phyloP scores from a whole-genome alignment of 1,139 yeast species.

The Meyerozyma smithsonii region DNA sequence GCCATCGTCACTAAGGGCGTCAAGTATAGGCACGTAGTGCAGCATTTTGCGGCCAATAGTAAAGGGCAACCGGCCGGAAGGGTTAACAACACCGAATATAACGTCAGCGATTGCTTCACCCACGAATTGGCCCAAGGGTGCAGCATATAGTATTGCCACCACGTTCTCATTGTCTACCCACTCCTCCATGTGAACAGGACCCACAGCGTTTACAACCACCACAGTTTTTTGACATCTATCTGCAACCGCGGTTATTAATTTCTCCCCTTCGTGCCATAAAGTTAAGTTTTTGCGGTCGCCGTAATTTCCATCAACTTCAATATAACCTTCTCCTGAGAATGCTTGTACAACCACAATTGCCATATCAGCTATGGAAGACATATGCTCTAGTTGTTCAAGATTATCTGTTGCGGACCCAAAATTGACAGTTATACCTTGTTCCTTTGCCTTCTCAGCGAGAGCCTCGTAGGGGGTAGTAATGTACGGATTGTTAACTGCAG shows the following conservation, averaged over 20 bases:
- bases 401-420: slow-evolving; percentile 41
- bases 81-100: slow-evolving; percentile 54
- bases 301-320: slow-evolving; percentile 52
- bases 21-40: slow-evolving; percentile 50
- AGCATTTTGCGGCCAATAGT: slow-evolving; percentile 54
- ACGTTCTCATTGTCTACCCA: slow-evolving; percentile 58
- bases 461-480: slow-evolving; percentile 54
- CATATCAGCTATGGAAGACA: slow-evolving; percentile 48
- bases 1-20: slow-evolving; percentile 31
- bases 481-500: slow-evolving; percentile 48
- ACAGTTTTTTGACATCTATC: slow-evolving; percentile 48
- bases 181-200: slow-evolving; percentile 54
- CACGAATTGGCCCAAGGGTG: slow-evolving; percentile 55
- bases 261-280: slow-evolving; percentile 60
- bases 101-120: slow-evolving; percentile 41
- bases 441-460: slow-evolving; percentile 39
- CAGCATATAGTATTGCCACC: slow-evolving; percentile 50
- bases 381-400: slow-evolving; percentile 36
- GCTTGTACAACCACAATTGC: slow-evolving; percentile 50
- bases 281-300: slow-evolving; percentile 58
- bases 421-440: slow-evolving; percentile 42
- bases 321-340: slow-evolving; percentile 56
- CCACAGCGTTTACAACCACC: slow-evolving; percentile 54
- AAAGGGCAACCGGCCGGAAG: slow-evolving; percentile 61
- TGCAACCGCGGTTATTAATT: slow-evolving; percentile 45